A percentile compares a stretch with the other conserved stretches of the same genome.
Evolutionary conservation across 495 filamentous ascomycete species (phyloP).

Genomic region (Parmelia sp.): DNA sequence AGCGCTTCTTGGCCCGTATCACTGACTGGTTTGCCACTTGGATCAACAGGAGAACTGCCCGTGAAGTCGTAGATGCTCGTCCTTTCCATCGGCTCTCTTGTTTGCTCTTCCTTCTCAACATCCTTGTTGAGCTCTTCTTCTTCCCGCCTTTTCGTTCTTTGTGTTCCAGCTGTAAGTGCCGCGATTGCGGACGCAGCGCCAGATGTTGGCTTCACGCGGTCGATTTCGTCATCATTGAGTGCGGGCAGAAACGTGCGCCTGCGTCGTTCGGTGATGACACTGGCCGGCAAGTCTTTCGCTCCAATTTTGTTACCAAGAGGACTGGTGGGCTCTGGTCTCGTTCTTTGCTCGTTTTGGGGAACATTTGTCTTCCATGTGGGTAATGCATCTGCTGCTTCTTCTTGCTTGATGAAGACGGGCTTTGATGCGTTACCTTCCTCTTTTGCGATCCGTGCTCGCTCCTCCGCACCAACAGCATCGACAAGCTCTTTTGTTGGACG

Average conservation of each 20-base stretch:
- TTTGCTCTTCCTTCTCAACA: neutral
- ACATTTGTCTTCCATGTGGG: slow-evolving; percentile 23
- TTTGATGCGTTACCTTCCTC: slow-evolving; percentile 10
- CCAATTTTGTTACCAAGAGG: slow-evolving; percentile 24
- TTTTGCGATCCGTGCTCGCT: slow-evolving; percentile 20
- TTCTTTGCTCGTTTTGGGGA: slow-evolving; percentile 9
- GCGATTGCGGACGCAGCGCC: slow-evolving; percentile 23
- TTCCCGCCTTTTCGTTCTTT: slow-evolving; percentile 4
- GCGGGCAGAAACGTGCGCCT: slow-evolving; percentile 18
- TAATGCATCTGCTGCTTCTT: slow-evolving; percentile 19
- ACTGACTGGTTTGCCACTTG: neutral
- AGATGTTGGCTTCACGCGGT: neutral
- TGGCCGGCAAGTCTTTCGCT: slow-evolving; percentile 20
- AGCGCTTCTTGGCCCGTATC: slow-evolving; percentile 13
- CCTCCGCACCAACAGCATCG: slow-evolving; percentile 60
- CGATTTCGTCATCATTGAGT: slow-evolving; percentile 11
- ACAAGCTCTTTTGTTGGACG: slow-evolving; percentile 67
- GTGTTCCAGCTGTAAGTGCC: slow-evolving; percentile 16
- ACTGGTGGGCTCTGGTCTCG: slow-evolving; percentile 23
- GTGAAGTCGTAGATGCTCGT: slow-evolving; percentile 25
- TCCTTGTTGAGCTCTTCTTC: neutral
- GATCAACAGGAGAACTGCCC: slow-evolving; percentile 18
- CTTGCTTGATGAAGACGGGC: slow-evolving; percentile 14
- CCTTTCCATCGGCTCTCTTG: slow-evolving; percentile 1
- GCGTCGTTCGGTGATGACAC: slow-evolving; percentile 25